Percentiles rank a stretch among this genome's conserved stretches.
Evolutionary conservation across 2,329 filamentous ascomycete species (phyloP).

Genomic region (Juglanconis oblonga): DNA sequence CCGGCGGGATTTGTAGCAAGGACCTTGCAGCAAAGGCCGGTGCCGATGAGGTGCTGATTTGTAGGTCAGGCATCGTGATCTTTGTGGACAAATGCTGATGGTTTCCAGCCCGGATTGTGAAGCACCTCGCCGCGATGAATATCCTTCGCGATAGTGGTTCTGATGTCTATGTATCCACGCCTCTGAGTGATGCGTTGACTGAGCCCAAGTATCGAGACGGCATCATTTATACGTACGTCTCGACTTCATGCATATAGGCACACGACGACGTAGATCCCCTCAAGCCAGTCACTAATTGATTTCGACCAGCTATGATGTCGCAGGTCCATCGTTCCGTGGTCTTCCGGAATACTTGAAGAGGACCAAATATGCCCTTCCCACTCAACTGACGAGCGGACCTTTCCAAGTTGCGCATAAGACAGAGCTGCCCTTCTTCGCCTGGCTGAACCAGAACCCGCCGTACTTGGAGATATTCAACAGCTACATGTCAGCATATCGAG

Average conservation of each 20-base stretch:
- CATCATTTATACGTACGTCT: conserved; percentile 25
- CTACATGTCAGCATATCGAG: conserved; percentile 36
- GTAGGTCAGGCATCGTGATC: neutral
- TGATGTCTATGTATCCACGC: conserved; percentile 27
- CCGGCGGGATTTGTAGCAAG: conserved; percentile 23
- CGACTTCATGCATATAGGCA: too few species aligned
- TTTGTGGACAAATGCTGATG: neutral
- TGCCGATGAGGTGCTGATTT: conserved; percentile 25
- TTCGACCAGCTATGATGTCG: conserved; percentile 33
- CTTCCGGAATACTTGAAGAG: conserved; percentile 31
- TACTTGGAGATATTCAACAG: conserved; percentile 32
- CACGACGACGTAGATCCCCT: neutral
- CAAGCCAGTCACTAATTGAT: neutral
- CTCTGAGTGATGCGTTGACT: conserved; percentile 31
- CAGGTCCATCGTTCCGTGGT: conserved; percentile 30
- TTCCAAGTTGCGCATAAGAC: conserved; percentile 33
- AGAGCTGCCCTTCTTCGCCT: conserved; percentile 33
- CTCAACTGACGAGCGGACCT: conserved; percentile 28
- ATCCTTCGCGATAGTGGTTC: conserved; percentile 26
- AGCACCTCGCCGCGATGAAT: conserved; percentile 37
- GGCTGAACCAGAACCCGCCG: conserved; percentile 33
- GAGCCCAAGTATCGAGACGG: conserved; percentile 33
- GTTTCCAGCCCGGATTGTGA: conserved; percentile 26
- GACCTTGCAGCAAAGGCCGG: conserved; percentile 29
- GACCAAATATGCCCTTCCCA: conserved; percentile 28